phyloP scores from a whole-genome alignment of 1,284 basidiomycete genomes.

The Exobasidium rhododendri region DNA sequence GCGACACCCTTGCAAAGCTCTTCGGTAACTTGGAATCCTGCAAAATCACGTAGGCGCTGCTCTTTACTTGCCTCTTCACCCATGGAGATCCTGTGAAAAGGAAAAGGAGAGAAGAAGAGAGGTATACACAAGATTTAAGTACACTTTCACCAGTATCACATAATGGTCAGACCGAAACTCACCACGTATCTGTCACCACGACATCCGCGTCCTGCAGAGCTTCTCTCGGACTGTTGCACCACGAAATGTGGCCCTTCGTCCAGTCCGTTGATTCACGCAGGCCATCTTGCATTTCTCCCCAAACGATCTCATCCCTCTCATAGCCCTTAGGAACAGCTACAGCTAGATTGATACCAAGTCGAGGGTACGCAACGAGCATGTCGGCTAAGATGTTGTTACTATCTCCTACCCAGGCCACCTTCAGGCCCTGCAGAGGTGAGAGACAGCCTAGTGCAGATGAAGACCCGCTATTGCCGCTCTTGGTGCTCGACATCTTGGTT shows the following conservation, averaged over 20 bases:
- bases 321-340: conserved; percentile 81
- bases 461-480: neutral
- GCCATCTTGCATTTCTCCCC: conserved; percentile 56
- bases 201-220: conserved; percentile 87
- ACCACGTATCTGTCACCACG: conserved; percentile 68
- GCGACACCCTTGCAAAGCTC: conserved; percentile 65
- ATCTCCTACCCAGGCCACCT: conserved; percentile 82
- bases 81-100: conserved; percentile 71
- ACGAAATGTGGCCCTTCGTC: conserved; percentile 62
- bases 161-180: too few relatives aligned
- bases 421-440: conserved; percentile 50
- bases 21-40: conserved; percentile 92
- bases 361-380: conserved; percentile 90
- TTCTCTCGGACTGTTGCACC: conserved; percentile 75
- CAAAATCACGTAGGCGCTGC: conserved; percentile 80
- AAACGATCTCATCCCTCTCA: conserved; percentile 73
- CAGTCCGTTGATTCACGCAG: conserved; percentile 52
- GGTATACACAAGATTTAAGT: conserved; percentile 5
- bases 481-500: conserved; percentile 10
- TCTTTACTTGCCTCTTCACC: conserved; percentile 92
- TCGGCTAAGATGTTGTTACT: conserved; percentile 95
- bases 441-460: conserved; percentile 59
- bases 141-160: too few relatives aligned
- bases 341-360: conserved; percentile 80
- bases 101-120: conserved; percentile 57